These are phyloP conservation scores for Diaporthe vexans DNA, from an alignment of 2,329 filamentous ascomycete genomes.

Conservation along the genomic window DNA sequence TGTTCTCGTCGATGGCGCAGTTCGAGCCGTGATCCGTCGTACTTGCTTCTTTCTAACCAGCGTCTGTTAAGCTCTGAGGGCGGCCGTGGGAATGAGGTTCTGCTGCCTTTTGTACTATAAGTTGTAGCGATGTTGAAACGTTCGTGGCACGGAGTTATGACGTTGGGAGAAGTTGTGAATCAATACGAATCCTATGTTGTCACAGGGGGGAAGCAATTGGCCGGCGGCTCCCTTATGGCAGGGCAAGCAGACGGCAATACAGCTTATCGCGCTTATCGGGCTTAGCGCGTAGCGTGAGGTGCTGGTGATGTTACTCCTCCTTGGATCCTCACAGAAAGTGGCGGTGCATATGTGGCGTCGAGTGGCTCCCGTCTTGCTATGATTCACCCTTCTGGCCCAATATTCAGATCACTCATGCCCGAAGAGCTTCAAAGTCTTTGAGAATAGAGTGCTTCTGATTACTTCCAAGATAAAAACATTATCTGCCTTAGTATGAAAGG, in stretches of 20 bases:
- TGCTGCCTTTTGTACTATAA: not conserved
- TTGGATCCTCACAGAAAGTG: not conserved
- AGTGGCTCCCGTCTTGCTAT: not conserved
- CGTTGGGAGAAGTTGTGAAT: not conserved
- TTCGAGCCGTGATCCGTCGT: slow-evolving; percentile 3
- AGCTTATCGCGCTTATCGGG: slow-evolving; percentile 29
- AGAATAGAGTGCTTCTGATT: not conserved
- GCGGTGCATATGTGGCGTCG: slow-evolving; percentile 23
- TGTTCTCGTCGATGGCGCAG: slow-evolving; percentile 1
- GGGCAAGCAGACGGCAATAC: not conserved
- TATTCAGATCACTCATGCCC: not conserved
- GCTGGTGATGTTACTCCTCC: slow-evolving; percentile 5
- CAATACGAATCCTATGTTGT: slow-evolving; percentile 18
- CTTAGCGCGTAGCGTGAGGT: slow-evolving; percentile 14
- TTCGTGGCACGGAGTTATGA: not conserved
- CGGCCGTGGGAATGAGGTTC: not conserved
- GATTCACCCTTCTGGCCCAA: not conserved
- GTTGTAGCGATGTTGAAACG: not conserved
- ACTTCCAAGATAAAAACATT: not conserved
- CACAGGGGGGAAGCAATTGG: slow-evolving; percentile 15
- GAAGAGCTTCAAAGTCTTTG: not conserved
- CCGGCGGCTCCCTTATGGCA: slow-evolving; percentile 16
- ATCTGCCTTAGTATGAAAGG: too few species aligned
- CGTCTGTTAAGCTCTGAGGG: not conserved
- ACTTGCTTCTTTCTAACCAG: not conserved